Base-by-base conservation (phyloP, 2,329 filamentous ascomycete genomes). In the Juglanconis oblonga region DNA sequence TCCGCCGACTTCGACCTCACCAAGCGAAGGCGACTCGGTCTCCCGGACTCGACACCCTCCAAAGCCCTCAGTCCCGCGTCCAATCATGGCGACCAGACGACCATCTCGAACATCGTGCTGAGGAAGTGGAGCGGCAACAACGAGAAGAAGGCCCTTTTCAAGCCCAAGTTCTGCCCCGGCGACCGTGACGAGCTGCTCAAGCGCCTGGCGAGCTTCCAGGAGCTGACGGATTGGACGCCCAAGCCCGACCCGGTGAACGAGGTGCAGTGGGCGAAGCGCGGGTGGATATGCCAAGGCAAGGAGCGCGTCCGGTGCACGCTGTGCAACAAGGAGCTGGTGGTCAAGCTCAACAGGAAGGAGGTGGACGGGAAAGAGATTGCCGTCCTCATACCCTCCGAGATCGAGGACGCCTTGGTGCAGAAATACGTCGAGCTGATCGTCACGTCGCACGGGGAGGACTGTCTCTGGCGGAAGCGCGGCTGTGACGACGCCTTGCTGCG, bases 181-280 rank as follows among this genome's bases (percentile, higher is more conserved):
- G 93, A 95, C 72, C 89, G 95, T 56, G 86, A 87, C 44, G 87
- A 91, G 66, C 92, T 98, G 63, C 80, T 98, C 10, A 86, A 84
- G 67, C 81, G 95, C 31, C 80, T 99, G 33, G 89, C 89, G 62
- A 96, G 92, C 0, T 99, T 96, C 71, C 90, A 94, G 70, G 92
- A 94, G 66, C 87, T 98, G 52, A 95, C 92, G 57, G 85, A 90
- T 71, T 99, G 94, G 94, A 89, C 90, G n/a, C 90, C 91, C 0
- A 98, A 98, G 72, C 93, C 95, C 0, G 85, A 93, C 55, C 81
- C 81, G 38, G 87, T 98, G 67, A 92, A 87, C 70, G 95, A 98
- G 75, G 87, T 97, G 7, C 89, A 92, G 72, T 99, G 95, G 95
- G 93, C 93, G 0, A 97, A 94, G 78, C 81, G 90, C 61, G 94